A percentile compares a stretch with the other conserved stretches of the same genome.
These are phyloP conservation scores for Capsella rubella DNA, from an alignment of 441 rosid genomes.

Conservation along the genomic window DNA sequence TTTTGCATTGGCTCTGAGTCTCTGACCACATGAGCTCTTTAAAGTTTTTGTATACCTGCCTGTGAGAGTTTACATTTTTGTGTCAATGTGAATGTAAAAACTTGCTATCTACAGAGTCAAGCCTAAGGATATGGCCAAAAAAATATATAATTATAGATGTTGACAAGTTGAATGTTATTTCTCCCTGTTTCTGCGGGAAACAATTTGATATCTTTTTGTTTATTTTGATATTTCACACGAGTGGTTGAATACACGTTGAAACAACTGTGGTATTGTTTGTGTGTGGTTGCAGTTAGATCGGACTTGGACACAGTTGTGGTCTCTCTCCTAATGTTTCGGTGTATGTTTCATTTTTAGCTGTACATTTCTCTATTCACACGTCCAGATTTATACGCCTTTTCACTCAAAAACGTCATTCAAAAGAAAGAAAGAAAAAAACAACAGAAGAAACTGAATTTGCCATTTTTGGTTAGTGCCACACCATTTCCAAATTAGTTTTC, in stretches of 20 bases:
- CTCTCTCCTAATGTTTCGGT: slow-evolving; percentile 47
- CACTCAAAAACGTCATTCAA: slow-evolving; percentile 35
- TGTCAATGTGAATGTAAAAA: slow-evolving; percentile 30
- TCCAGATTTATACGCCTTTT: slow-evolving; percentile 46
- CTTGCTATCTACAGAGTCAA: background rate
- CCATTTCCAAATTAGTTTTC: slow-evolving; percentile 33
- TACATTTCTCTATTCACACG: slow-evolving; percentile 47
- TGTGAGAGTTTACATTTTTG: background rate
- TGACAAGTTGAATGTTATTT: slow-evolving; percentile 4
- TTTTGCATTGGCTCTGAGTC: slow-evolving; percentile 24
- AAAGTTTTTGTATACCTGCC: slow-evolving; percentile 22
- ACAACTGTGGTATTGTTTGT: slow-evolving; percentile 38
- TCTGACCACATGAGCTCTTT: slow-evolving; percentile 22
- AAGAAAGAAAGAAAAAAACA: background rate
- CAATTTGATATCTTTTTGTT: slow-evolving; percentile 1
- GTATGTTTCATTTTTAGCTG: slow-evolving; percentile 42
- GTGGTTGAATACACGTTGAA: slow-evolving; percentile 39
- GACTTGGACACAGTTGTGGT: slow-evolving; percentile 37
- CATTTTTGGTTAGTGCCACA: slow-evolving; percentile 42
- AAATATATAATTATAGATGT: background rate
- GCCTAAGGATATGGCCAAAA: slow-evolving; percentile 15
- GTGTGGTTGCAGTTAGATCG: slow-evolving; percentile 41
- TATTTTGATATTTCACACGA: slow-evolving; percentile 27
- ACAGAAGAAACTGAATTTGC: slow-evolving; percentile 46
- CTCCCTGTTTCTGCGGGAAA: slow-evolving; percentile 12